phyloP scores from a whole-genome alignment of 1,284 basidiomycete species.

The Sanghuangporus baumii region DNA sequence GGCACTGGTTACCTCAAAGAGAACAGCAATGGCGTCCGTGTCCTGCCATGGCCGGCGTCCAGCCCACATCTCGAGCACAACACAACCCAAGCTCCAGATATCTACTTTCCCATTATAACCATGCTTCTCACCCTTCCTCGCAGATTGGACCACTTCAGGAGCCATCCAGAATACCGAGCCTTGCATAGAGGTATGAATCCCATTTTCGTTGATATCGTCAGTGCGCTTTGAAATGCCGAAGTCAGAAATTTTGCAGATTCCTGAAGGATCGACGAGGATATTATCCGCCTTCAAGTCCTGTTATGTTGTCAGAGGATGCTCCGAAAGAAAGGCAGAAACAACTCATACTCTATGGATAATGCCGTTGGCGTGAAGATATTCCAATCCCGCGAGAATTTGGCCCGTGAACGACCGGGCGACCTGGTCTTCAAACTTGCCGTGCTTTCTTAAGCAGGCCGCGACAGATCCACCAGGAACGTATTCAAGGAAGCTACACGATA shows the following conservation, averaged over 20 bases:
- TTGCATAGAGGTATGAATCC: slow-evolving; percentile 84
- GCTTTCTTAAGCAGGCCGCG: slow-evolving; percentile 86
- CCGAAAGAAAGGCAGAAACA: neutral
- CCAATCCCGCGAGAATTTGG: slow-evolving; percentile 90
- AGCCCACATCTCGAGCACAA: slow-evolving; percentile 97
- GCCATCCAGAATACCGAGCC: slow-evolving; percentile 99
- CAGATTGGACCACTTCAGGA: slow-evolving; percentile 87
- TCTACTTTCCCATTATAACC: slow-evolving; percentile 96
- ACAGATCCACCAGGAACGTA: slow-evolving; percentile 98
- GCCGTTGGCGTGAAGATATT: slow-evolving; percentile 88
- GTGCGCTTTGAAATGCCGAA: slow-evolving; percentile 95
- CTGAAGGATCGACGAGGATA: slow-evolving; percentile 90
- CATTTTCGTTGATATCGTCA: slow-evolving; percentile 80
- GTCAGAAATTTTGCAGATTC: slow-evolving; percentile 97
- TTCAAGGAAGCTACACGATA: slow-evolving; percentile 77
- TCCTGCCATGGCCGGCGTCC: slow-evolving; percentile 91
- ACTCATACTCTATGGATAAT: slow-evolving; percentile 83
- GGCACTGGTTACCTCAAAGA: slow-evolving; percentile 72
- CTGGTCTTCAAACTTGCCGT: slow-evolving; percentile 90
- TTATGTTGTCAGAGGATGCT: slow-evolving; percentile 27
- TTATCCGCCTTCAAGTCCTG: slow-evolving; percentile 98
- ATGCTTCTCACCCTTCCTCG: slow-evolving; percentile 49
- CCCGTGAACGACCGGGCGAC: slow-evolving; percentile 90
- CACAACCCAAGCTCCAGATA: slow-evolving; percentile 97
- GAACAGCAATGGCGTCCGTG: slow-evolving; percentile 85